Conservation (phyloP, 2,329 filamentous ascomycete species). For the Aspergillus sp. region DNA sequence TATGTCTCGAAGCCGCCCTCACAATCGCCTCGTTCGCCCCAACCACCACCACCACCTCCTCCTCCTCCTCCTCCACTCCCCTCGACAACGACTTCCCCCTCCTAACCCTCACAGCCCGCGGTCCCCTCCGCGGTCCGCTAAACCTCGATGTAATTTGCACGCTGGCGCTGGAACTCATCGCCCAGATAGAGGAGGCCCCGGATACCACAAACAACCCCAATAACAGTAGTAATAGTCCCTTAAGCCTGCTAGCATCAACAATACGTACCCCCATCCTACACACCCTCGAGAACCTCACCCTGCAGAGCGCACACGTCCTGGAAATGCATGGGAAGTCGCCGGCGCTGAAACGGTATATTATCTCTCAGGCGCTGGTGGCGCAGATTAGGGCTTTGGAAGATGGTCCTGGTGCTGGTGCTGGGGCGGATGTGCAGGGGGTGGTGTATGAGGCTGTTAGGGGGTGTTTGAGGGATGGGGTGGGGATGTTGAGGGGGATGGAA, state of each 20-base stretch:
- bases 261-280: conserved; percentile 21
- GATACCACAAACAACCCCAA: neutral
- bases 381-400: conserved; percentile 21
- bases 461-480: neutral
- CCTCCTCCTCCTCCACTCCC: neutral
- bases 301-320: conserved; percentile 26
- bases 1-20: conserved; percentile 23
- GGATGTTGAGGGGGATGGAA: neutral
- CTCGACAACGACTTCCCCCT: conserved; percentile 16
- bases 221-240: neutral
- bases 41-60: conserved; percentile 13
- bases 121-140: conserved; percentile 25
- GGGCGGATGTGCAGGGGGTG: conserved; percentile 1
- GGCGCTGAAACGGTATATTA: conserved; percentile 21
- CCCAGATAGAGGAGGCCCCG: conserved; percentile 27
- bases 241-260: conserved; percentile 14
- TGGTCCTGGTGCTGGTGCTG: neutral
- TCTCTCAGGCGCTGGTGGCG: conserved; percentile 17
- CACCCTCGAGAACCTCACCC: conserved; percentile 20
- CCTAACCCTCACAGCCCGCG: conserved; percentile 18
- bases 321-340: conserved; percentile 17
- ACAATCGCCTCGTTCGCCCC: conserved; percentile 21
- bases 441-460: conserved; percentile 17
- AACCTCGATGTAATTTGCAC: conserved; percentile 25
- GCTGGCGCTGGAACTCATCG: conserved; percentile 25